Evolutionary conservation across 2,329 filamentous ascomycete genomes (phyloP), one percentile per base, ranked within the genome.

Genomic region (Cadophora gregata): DNA sequence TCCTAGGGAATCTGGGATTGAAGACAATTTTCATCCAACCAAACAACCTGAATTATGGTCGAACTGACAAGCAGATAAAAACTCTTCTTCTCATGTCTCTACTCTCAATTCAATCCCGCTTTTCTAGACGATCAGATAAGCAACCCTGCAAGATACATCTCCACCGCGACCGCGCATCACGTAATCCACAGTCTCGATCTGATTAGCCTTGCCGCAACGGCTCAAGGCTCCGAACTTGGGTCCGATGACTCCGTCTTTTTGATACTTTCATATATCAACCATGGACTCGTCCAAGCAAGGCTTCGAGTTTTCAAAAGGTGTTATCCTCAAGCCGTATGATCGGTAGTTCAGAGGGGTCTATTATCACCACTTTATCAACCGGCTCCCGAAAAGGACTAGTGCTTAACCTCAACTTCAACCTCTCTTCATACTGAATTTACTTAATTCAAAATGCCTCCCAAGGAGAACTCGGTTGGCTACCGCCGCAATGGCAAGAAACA

Each of bases 401-500:
- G 29, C 24, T 3, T 19, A 3, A 58, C 4, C 21, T 25, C 12
- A 19, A 36, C 33, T 21, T 16, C 4, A 19, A 36, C 33, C 19
- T 24, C 33, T 25, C 21, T 14, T 58, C 21, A 21, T 38, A 14
- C 14, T 53, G 27, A 36, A 56, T 9, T 36, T 12, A 16, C 21
- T 21, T 4, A 24, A 31, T 53, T 25, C 19, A n/a, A 65, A 33
- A 70, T 68, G 69, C 48, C 66, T 16, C 65, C 69, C 19, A 62
- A 61, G 61, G 51, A 66, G 61, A 64, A 61, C 24, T 55, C 64
- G 33, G 62, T 70, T 48, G 70, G 71, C 3, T 73, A 72, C 31
- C 73, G 75, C 53, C 69, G 74, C 14, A 77, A 77, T 63, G 75
- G 75, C 45, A 74, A 75, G 58, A 70, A 70, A 55, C 72, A 75